phyloP scores from a whole-genome alignment of 2,329 filamentous ascomycete species.

The Metarhizium guizhouense region DNA sequence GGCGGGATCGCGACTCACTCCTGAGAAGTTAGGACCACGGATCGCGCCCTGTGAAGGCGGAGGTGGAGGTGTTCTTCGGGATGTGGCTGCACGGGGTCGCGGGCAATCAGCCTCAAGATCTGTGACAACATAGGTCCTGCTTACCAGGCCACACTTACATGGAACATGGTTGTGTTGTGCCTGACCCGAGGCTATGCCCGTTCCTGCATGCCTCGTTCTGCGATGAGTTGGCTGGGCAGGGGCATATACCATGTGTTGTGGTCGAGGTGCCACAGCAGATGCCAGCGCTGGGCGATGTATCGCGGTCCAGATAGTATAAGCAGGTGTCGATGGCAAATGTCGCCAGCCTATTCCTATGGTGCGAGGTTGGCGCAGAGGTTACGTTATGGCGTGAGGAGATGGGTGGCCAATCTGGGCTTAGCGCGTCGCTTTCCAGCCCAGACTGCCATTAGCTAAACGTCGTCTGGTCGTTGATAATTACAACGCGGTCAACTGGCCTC shows the following conservation, averaged over 20 bases:
- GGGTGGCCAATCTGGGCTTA: background rate
- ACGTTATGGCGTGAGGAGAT: background rate
- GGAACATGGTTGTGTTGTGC: constrained; percentile 10
- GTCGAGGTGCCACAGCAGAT: background rate
- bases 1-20: constrained; percentile 46
- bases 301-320: background rate
- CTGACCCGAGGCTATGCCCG: background rate
- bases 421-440: background rate
- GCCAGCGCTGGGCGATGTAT: background rate
- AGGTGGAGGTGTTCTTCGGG: constrained; percentile 69
- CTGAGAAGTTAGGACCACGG: constrained; percentile 68
- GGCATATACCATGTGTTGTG: background rate
- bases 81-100: constrained; percentile 39
- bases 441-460: too few species aligned
- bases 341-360: background rate
- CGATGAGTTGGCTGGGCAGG: background rate
- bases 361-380: background rate
- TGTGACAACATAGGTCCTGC: background rate
- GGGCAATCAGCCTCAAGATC: background rate
- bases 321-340: background rate
- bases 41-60: constrained; percentile 74
- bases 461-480: too few species aligned
- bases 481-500: too few species aligned
- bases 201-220: background rate
- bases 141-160: constrained; percentile 1